Conservation (phyloP, 1,284 basidiomycete species). For the Sporisorium graminicola region DNA sequence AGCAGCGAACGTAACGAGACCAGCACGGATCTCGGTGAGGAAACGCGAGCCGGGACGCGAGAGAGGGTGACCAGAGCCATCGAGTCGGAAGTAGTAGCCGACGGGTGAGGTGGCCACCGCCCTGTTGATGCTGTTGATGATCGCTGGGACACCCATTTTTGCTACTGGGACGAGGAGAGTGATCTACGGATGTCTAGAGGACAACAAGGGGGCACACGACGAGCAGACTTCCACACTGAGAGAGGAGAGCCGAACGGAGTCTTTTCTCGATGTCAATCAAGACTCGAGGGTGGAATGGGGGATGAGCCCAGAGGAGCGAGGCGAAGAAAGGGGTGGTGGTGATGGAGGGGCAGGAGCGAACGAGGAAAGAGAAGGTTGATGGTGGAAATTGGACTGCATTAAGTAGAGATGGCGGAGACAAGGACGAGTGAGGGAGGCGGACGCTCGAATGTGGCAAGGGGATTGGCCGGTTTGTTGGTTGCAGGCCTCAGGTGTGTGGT, state of each 20-base stretch:
- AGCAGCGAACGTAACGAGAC: constrained; percentile 67
- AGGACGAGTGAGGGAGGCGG: too few species aligned
- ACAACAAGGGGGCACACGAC: neutral
- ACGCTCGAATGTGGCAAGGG: constrained; percentile 8
- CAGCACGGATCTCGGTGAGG: constrained; percentile 65
- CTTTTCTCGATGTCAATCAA: constrained; percentile 33
- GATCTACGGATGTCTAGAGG: too few species aligned
- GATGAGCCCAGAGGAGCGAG: constrained; percentile 6
- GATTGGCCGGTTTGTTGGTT: neutral
- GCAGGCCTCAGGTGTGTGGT: neutral
- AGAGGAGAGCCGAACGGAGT: neutral
- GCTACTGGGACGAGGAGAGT: neutral
- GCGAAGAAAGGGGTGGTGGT: constrained; percentile 2
- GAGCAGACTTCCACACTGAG: neutral
- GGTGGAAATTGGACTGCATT: neutral
- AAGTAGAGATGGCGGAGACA: constrained; percentile 6
- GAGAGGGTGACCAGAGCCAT: constrained; percentile 82
- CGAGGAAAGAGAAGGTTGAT: neutral
- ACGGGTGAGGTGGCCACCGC: constrained; percentile 78
- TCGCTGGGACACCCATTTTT: constrained; percentile 29
- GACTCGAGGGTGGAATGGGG: constrained; percentile 23
- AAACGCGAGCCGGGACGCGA: constrained; percentile 83
- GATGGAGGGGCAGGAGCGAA: neutral
- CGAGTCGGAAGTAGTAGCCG: constrained; percentile 85
- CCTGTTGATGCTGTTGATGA: constrained; percentile 67